Evolutionary conservation across 176 grass and related monocot species (phyloP).

Genomic region (Hordeum marinum): DNA sequence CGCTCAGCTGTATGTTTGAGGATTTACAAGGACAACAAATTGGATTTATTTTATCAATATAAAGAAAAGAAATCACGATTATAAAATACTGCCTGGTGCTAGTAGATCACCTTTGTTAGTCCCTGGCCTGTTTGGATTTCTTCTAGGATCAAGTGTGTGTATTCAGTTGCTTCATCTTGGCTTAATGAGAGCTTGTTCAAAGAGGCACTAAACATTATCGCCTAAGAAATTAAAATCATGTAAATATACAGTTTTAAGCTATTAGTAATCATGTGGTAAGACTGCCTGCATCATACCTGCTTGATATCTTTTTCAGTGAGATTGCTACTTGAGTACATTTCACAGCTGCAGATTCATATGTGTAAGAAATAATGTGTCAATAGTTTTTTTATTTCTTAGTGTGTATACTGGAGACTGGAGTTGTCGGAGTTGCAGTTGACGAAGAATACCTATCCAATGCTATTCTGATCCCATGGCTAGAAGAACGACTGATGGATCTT

Average conservation of each 20-base stretch:
- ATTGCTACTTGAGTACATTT: not conserved
- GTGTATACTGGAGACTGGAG: not conserved
- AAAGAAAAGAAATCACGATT: not conserved
- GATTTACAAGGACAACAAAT: not conserved
- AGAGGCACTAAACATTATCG: slow-evolving; percentile 25
- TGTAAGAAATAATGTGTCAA: not conserved
- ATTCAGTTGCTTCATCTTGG: slow-evolving; percentile 21
- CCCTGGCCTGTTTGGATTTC: slow-evolving; percentile 17
- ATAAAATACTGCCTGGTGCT: not conserved
- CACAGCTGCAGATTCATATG: not conserved
- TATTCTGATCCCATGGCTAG: slow-evolving; percentile 25
- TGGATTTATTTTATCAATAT: not conserved
- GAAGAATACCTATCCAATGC: slow-evolving; percentile 26
- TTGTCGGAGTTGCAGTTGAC: not conserved
- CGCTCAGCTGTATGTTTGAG: slow-evolving; percentile 4
- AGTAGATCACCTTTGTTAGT: slow-evolving; percentile 4
- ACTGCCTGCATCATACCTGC: not conserved
- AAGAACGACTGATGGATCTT: slow-evolving; percentile 1
- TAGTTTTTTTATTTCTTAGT: not conserved
- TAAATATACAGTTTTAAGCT: not conserved
- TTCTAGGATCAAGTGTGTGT: slow-evolving; percentile 26
- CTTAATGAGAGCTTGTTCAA: slow-evolving; percentile 23
- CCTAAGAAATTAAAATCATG: slow-evolving; percentile 17
- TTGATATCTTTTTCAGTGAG: slow-evolving; percentile 25
- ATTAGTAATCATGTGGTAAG: not conserved